Evolutionary conservation across 306 rosid species (phyloP), one percentile per base, ranked within the genome.

Genomic region (Quercus engelmannii): DNA sequence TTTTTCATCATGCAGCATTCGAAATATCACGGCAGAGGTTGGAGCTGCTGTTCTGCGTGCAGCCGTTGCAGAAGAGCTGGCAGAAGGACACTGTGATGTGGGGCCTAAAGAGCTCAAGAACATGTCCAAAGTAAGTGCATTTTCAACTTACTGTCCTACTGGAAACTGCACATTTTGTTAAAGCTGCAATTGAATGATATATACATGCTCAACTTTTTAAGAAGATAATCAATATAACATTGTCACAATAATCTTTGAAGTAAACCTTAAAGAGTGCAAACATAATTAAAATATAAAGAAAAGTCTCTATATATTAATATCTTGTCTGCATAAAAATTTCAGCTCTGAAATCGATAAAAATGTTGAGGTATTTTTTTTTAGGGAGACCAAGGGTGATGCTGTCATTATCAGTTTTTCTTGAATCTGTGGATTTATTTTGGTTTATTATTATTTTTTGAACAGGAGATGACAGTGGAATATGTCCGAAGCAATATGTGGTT

Each of bases 11-110:
- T 81, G 85, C 91, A 94, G 99, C 73, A 94, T 94, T 79, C 87
- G 99, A 65, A 58, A 87, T 33, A 83, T 94, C 74, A 92, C 98
- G 4, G 94, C 85, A 0, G 91, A 92, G 86, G 98, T 94, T 76
- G 99, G 99, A 77, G 97, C 97, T 71, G 97, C 99, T 74, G 99
- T 94, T 59, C 23, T 92, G 58, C 86, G 83, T 38, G 92, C 91
- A 46, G 98, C 98, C 69, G 88, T 92, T 68, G 88, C 87, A 33
- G 98, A 94, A 80, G 88, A 82, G 30, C 74, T 91, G 54, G 98
- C 97, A 6, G 98, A 94, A 80, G 99, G 99, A 21, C 90, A 82
- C 18, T 81, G 88, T 5, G 97, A 90, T 25, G 82, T 91, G 6
- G 93, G 97, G 54, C 54, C 80, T 33, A 87, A 58, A 85, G 99